Percentiles rank a stretch among this genome's conserved stretches.
Evolutionary conservation across 352 stramenopile genomes (phyloP).

Genomic region (Pythium inflatum): DNA sequence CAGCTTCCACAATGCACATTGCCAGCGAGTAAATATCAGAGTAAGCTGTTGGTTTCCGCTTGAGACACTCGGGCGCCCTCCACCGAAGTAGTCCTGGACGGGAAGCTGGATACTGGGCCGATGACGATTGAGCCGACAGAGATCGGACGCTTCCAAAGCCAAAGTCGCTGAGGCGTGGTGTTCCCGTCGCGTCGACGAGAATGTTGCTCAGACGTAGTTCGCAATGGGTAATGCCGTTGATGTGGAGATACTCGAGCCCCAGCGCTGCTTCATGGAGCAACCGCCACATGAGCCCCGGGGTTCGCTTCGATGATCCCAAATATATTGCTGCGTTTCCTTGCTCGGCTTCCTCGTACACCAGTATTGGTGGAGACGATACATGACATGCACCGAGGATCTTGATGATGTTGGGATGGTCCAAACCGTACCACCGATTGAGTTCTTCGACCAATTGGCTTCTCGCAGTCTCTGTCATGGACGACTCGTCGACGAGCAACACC

Average conservation of each 20-base stretch:
- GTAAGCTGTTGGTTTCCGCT: constrained; percentile 11
- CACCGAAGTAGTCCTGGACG: constrained; percentile 21
- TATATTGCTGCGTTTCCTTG: constrained; percentile 28
- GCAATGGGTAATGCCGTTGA: constrained; percentile 55
- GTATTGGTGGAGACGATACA: constrained; percentile 30
- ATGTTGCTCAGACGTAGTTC: constrained; percentile 70
- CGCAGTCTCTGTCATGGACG: background rate
- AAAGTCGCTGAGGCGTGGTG: constrained; percentile 36
- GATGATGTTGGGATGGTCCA: constrained; percentile 37
- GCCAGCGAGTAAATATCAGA: constrained; percentile 41
- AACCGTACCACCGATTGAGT: constrained; percentile 35
- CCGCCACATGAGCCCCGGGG: constrained; percentile 13
- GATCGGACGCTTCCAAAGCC: constrained; percentile 17
- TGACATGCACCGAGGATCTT: constrained; percentile 42
- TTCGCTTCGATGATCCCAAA: background rate
- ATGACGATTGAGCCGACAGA: background rate
- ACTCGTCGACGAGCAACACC: background rate
- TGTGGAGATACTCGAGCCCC: constrained; percentile 62
- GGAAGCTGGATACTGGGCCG: background rate
- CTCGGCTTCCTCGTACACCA: constrained; percentile 35
- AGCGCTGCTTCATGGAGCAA: constrained; percentile 38
- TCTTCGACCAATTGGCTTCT: constrained; percentile 28
- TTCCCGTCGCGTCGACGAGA: constrained; percentile 27
- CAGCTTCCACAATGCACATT: constrained; percentile 40
- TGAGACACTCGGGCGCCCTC: constrained; percentile 38